Evolutionary conservation across 345 rosid genomes (phyloP), one percentile per base, ranked within the genome.

Genomic region (Moringa oleifera): DNA sequence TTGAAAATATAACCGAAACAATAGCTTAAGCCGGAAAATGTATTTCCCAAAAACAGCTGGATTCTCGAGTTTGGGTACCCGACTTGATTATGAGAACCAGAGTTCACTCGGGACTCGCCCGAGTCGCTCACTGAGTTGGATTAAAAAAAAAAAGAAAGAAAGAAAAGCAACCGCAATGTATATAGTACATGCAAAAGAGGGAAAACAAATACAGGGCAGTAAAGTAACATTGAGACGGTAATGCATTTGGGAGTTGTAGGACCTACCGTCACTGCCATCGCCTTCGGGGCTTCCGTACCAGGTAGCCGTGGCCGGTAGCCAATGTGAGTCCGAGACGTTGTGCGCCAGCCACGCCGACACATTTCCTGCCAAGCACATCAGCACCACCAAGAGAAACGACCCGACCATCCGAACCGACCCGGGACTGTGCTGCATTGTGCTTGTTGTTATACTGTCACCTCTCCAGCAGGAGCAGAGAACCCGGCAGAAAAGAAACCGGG

Each of bases 271-370:
- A 62, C 96, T 93, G 50, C 98, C 98, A 67, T 93, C 98, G 7
- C 98, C 98, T n/a, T 90, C 94, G 25, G 98, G 85, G 66, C 81
- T 79, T 47, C 98, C 98, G 76, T 93, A 90, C 98, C 98, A 93
- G 63, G 98, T 93, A 70, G 98, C 96, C 6, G 90, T 88, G 20
- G 98, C 98, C 8, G 85, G 85, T n/a, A 65, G 70, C 98, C 98
- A 93, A 53, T 62, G 90, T 46, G 57, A 55, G 72, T 69, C 74
- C 6, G 79, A 15, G 23, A 67, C 73, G 18, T 9, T 73, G 68
- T 59, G 74, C 23, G 13, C 60, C 22, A 66, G 60, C 65, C 65
- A 67, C 47, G 76, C 79, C 46, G 71, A 61, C 22, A 62, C 13
- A 11, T 16, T 16, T 9, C 13, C 13, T 45, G 11, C 55, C 16